Base-by-base conservation (phyloP, 2,329 filamentous ascomycete species). In the Cadophora sp. region DNA sequence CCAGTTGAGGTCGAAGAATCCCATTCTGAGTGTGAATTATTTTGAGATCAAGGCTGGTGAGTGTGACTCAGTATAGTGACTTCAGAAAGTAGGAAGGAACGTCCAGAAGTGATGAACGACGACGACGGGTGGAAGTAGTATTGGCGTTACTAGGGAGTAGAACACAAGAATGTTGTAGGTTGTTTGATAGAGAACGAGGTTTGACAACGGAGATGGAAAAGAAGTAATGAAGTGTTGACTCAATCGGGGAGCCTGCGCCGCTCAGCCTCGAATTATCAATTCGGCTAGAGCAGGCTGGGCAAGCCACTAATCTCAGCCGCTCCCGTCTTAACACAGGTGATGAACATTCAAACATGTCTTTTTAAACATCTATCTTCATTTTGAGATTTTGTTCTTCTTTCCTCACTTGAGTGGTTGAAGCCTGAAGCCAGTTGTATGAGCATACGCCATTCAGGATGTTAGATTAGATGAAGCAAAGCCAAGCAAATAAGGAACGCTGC, bases 241-340 rank as follows among this genome's bases (percentile, higher is more conserved):
- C 16, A 9, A 16, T 33, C 11, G 30, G 20, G 33, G 11, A 56
- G 53, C 53, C 53, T 56, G 53, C n/a, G 39, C 53, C 39, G 53
- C 53, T 45, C 36, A 39, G 36, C 36, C 36, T 39, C 43, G 16
- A 45, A 16, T 7, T 18, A 13, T 45, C 43, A n/a, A 36, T 30
- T 36, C 51, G 18, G 27, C 27, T 55, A 36, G 24, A n/a, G n/a
- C 3, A 20, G 27, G 30, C 51, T 55, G 30, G 30, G 51, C 51
- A 55, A 55, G 51, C 51, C 51, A 55, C 51, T 51, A 51, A 51
- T 14, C 48, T 55, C 51, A 33, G 27, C 51, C 51, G n/a, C 27
- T 55, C 27, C 51, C 6, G 43, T 45, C 43, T 45, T 2, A 20
- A 45, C n/a, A 45, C 8, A n/a, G 36, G 11, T 13, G 11, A 39